Base-by-base conservation (phyloP, 768 basidiomycete species). In the Lactarius vividus region DNA sequence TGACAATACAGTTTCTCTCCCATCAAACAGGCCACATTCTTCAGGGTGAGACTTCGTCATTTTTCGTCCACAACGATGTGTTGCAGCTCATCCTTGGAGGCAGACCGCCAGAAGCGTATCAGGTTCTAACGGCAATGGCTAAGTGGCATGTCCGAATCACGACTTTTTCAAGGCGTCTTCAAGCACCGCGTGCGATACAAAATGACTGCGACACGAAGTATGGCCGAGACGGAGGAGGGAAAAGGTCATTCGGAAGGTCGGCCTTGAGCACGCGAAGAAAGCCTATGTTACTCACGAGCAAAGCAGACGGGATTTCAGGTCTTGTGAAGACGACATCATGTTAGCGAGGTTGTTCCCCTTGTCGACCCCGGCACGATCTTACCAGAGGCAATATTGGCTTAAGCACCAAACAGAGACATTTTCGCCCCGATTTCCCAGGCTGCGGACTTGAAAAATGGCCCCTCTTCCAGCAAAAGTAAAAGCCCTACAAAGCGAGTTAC, bases 181-280 rank as follows among this genome's bases (percentile, higher is more conserved):
- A 83, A 88, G 66, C 89, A 92, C 54, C 89, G 90, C 33, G 92
- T 91, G 13, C 37, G 92, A 23, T 96, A 95, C 83, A 96, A 96
- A 81, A 96, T 96, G 77, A 92, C 93, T 88, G 87, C 15, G 96
- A 95, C 76, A 37, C 94, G 88, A 96, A 95, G 73, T 94, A 89
- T 71, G 92, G 84, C 0, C 79, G 82, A 85, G 57, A 74, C 84
- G 68, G 84, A 85, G 72, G 79, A 80, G 65, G 68, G 84, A 85
- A 72, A 79, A 80, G 65, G 74, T 81, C 58, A 77, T 86, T 59
- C 79, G 79, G 11, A 71, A 72, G 18, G 76, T 86, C 20, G 83
- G 85, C 71, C 75, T 77, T 13, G 76, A 72, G n/a, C 73, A 77
- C 20, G 77, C 73, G 28, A 44, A 71, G 72, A 65, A 75, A 67